phyloP scores from a whole-genome alignment of 2,329 filamentous ascomycete species.

The Zymoseptoria tritici region DNA sequence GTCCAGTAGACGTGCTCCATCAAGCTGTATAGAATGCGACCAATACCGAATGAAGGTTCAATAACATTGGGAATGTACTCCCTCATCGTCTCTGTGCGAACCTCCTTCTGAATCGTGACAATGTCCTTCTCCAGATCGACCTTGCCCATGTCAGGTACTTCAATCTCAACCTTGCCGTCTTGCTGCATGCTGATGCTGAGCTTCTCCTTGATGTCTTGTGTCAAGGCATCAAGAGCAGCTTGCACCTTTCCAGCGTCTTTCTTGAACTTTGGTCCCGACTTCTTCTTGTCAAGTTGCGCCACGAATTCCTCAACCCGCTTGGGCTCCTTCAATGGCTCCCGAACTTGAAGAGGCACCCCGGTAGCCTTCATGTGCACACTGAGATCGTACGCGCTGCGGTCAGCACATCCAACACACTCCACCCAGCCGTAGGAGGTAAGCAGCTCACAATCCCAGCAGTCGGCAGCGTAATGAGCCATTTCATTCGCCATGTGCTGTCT shows the following conservation, averaged over 20 bases:
- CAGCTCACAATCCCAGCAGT: conserved; percentile 97
- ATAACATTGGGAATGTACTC: conserved; percentile 84
- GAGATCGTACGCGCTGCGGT: conserved; percentile 90
- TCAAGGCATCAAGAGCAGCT: conserved; percentile 64
- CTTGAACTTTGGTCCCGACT: conserved; percentile 91
- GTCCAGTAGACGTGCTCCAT: conserved; percentile 97
- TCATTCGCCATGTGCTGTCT: conserved; percentile 92
- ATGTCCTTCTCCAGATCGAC: conserved; percentile 74
- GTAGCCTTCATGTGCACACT: conserved; percentile 91
- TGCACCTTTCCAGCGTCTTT: conserved; percentile 86
- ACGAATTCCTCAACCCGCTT: conserved; percentile 79
- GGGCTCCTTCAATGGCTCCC: conserved; percentile 72
- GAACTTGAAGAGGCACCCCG: conserved; percentile 74
- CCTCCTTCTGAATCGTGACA: conserved; percentile 76
- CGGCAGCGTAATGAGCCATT: conserved; percentile 88
- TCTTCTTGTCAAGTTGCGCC: conserved; percentile 85
- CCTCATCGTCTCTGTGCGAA: conserved; percentile 71
- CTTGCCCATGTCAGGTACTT: conserved; percentile 67
- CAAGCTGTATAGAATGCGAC: conserved; percentile 83
- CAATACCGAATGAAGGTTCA: conserved; percentile 95
- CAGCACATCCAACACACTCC: conserved; percentile 94
- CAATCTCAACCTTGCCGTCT: conserved; percentile 67
- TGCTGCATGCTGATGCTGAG: conserved; percentile 66
- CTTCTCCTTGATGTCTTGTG: conserved; percentile 74
- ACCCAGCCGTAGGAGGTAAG: conserved; percentile 92